These are phyloP conservation scores for Chamaecyparis obtusa DNA, from an alignment of 75 land plant genomes.

Conservation along the genomic window DNA sequence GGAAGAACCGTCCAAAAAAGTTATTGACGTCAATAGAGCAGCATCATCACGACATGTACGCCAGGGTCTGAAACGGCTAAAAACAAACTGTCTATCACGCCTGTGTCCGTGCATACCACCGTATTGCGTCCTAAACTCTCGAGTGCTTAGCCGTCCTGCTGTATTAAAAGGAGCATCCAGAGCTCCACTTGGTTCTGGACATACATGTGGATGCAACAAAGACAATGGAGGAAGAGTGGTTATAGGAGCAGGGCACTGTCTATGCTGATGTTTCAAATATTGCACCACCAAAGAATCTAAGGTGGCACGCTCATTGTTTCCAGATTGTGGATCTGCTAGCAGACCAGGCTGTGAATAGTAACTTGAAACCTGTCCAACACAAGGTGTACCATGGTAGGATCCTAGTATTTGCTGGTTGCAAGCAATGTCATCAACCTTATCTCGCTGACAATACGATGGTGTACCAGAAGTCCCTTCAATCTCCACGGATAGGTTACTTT, in stretches of 20 bases:
- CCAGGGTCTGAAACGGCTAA: conserved; percentile 96
- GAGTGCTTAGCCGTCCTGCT: conserved; percentile 61
- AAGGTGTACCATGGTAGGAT: conserved; percentile 15
- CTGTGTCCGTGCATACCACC: conserved; percentile 80
- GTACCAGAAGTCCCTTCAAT: conserved; percentile 15
- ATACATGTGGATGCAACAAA: conserved; percentile 91
- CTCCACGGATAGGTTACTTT: conserved; percentile 27
- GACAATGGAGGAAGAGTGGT: conserved; percentile 97
- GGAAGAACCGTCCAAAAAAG: conserved; percentile 72
- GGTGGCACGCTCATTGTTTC: conserved; percentile 62
- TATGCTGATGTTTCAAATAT: conserved; percentile 97
- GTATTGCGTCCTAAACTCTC: conserved; percentile 61
- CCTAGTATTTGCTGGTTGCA: neutral
- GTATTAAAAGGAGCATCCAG: conserved; percentile 86
- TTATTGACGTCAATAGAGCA: conserved; percentile 65
- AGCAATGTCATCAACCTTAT: conserved; percentile 33
- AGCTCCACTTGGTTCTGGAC: conserved; percentile 89
- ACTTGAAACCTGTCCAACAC: conserved; percentile 22
- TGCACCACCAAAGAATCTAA: conserved; percentile 95
- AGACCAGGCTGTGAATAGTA: conserved; percentile 40
- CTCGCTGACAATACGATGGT: conserved; percentile 17
- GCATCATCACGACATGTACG: conserved; percentile 89
- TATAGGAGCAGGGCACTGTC: conserved; percentile 98
- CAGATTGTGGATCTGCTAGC: conserved; percentile 49
- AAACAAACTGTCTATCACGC: conserved; percentile 89